These are phyloP conservation scores for Paracamarosporium sp. DNA, from an alignment of 2,329 filamentous ascomycete species.

Conservation along the genomic window DNA sequence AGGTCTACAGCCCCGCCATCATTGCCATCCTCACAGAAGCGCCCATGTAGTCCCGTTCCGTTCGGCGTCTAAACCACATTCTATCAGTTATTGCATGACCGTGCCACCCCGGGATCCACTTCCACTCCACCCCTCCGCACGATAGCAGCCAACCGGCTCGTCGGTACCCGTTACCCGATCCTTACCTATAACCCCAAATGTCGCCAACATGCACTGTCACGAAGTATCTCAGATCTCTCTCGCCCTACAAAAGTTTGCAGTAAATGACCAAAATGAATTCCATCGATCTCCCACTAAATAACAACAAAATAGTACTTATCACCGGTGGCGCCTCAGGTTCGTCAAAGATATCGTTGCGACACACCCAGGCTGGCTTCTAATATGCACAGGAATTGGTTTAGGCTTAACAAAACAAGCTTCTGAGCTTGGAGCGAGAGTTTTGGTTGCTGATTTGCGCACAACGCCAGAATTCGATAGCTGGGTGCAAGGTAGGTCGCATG, in stretches of 20 bases:
- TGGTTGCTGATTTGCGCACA: constrained; percentile 34
- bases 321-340: constrained; percentile 45
- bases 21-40: not conserved
- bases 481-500: not conserved
- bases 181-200: not conserved
- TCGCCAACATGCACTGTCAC: not conserved
- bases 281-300: constrained; percentile 38
- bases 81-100: not conserved
- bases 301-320: constrained; percentile 38
- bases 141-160: not conserved
- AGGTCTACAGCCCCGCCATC: not conserved
- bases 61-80: not conserved
- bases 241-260: not conserved
- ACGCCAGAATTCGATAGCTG: constrained; percentile 29
- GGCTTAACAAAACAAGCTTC: constrained; percentile 36
- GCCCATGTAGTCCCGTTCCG: not conserved
- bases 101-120: not conserved
- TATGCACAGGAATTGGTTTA: constrained; percentile 39
- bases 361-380: not conserved
- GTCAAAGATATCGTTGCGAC: not conserved
- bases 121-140: not conserved
- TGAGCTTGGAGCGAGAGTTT: constrained; percentile 25
- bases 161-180: constrained; percentile 10
- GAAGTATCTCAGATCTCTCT: not conserved
- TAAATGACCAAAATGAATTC: constrained; percentile 15